Base-by-base conservation (phyloP, 345 rosid species). In the Salix arbutifolia region DNA sequence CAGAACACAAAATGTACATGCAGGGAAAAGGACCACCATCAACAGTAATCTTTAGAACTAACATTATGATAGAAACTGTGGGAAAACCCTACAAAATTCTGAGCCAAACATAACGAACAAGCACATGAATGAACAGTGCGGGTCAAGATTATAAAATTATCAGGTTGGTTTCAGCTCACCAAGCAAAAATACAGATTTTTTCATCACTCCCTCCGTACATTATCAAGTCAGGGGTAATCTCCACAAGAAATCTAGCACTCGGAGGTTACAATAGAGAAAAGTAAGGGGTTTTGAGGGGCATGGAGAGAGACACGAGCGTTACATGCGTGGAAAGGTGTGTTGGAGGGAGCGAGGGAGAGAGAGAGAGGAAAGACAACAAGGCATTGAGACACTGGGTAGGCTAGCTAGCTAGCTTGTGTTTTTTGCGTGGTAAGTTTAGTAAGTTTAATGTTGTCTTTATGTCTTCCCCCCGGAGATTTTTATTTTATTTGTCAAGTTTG, bases 261-360 rank as follows among this genome's bases (percentile, higher is more conserved):
- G 33, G 67, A n/a, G 33, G 67, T 64, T 62, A 17, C 18, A n/a
- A 26, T 26, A 30, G 40, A 64, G 68, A 73, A 21, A 61, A 19
- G 25, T 33, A 14, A 1, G 50, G 38, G 46, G 25, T 28, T 30
- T 21, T 28, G 19, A 70, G 56, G 56, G 14, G 33, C 35, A 64
- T 69, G 69, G 52, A 46, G 23, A 44, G 50, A 52, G 69, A 9
- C 65, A 73, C 67, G 68, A 64, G 80, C 80, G 77, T 81, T 62
- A 69, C 74, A 70, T 61, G 85, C 76, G 79, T 78, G 74, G 67
- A 74, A 72, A 74, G 79, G 71, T 21, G 66, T 21, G 66, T 7
- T 13, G 26, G 30, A 26, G 33, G 1, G 28, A 61, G 13, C 25
- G 31, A 61, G 40, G 2, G 30, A 11, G 30, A 11, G 65, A 8